phyloP scores from a whole-genome alignment of 2,329 filamentous ascomycete genomes.

The Aspergillus eucalypticola region DNA sequence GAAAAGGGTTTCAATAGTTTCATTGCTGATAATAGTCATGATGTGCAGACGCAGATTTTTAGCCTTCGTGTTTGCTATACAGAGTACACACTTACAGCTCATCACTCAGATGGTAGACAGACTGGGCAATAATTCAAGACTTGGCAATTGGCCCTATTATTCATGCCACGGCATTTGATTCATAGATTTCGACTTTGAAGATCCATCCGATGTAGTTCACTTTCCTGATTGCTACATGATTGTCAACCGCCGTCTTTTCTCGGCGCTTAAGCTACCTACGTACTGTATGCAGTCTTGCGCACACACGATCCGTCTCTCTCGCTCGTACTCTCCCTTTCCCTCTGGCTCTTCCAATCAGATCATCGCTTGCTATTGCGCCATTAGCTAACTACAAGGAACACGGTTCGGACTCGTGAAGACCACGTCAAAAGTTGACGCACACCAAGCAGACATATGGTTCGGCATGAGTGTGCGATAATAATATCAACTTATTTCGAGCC shows the following conservation, averaged over 20 bases:
- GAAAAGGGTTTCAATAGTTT: slow-evolving; percentile 11
- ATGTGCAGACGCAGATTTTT: not conserved
- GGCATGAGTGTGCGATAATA: not conserved
- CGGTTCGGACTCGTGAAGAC: not conserved
- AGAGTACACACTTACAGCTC: too few relatives aligned
- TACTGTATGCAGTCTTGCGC: not conserved
- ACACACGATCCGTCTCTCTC: too few relatives aligned
- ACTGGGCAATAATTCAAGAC: not conserved
- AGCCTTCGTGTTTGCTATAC: too few relatives aligned
- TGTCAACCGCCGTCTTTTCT: not conserved
- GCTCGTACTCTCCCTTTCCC: not conserved
- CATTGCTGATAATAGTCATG: not conserved
- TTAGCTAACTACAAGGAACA: not conserved
- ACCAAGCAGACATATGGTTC: not conserved
- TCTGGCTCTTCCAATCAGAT: not conserved
- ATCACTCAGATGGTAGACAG: not conserved
- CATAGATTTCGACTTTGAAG: not conserved
- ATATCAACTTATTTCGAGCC: not conserved
- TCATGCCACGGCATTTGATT: not conserved
- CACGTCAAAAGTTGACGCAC: not conserved
- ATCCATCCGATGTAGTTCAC: not conserved
- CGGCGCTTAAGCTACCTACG: not conserved
- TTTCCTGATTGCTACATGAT: not conserved
- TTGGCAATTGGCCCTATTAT: not conserved
- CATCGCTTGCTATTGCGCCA: not conserved